These are phyloP conservation scores for Terana coerulea DNA, from an alignment of 768 basidiomycete genomes.

Conservation along the genomic window DNA sequence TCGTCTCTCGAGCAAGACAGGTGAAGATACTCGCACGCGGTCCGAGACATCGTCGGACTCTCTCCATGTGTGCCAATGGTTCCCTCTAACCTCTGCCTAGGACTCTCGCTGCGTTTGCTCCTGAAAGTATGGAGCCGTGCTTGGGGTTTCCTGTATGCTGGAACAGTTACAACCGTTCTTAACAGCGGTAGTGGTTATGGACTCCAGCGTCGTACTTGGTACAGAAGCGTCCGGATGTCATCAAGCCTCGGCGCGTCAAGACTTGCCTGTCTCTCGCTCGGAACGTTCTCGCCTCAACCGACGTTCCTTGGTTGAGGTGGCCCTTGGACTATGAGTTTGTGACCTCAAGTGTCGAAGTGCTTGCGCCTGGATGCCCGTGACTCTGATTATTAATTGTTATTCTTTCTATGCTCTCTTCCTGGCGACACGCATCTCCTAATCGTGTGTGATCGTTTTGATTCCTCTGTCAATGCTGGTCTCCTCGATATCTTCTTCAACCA, in stretches of 20 bases:
- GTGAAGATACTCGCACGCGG: conserved; percentile 30
- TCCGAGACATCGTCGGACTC: conserved; percentile 27
- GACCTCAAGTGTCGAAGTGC: conserved; percentile 44
- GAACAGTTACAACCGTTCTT: conserved; percentile 43
- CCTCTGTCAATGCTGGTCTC: conserved; percentile 15
- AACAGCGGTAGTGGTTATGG: conserved; percentile 50
- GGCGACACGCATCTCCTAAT: conserved; percentile 5
- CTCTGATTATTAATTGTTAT: conserved; percentile 47
- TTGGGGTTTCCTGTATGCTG: conserved; percentile 31
- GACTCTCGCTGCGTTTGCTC: conserved; percentile 32
- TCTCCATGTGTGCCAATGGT: conserved; percentile 22
- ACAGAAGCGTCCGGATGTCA: conserved; percentile 36
- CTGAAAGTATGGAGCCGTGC: conserved; percentile 29
- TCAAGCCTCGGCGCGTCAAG: conserved; percentile 41
- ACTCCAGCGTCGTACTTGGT: conserved; percentile 37
- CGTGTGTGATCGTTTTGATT: conserved; percentile 22
- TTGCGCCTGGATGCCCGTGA: conserved; percentile 37
- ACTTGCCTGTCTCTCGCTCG: conserved; percentile 52
- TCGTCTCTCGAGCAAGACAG: conserved; percentile 33
- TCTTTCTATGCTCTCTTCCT: conserved; percentile 27
- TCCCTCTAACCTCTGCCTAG: conserved; percentile 44
- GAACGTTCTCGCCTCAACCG: conserved; percentile 40
- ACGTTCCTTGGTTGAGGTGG: conserved; percentile 31
- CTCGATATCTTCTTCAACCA: conserved; percentile 31
- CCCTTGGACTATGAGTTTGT: conserved; percentile 38